Base-by-base conservation (phyloP, 345 rosid species). In the Atalantia buxifolia region DNA sequence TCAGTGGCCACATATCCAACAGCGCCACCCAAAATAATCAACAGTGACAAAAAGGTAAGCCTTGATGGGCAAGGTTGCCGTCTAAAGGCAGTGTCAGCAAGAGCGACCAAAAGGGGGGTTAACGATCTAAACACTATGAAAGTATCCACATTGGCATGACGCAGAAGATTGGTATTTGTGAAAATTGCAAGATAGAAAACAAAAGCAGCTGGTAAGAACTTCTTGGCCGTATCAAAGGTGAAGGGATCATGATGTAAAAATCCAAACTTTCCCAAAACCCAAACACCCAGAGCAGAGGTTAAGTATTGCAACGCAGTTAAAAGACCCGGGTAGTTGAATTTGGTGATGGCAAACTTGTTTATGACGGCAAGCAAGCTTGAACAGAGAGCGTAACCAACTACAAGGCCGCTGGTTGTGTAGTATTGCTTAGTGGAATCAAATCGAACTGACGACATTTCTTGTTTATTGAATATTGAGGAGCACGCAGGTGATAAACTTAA, bases 291-390 rank as follows among this genome's bases (percentile, higher is more conserved):
- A 55, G 92, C 84, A 60, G 98, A 94, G 65, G 90, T 90, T 2
- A 92, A 79, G 89, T 96, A 96, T 85, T 96, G 98, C 33, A 94
- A 87, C 12, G 98, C 97, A 30, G 99, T 96, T 82, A 96, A 86
- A 22, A 96, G 93, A 36, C 97, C 98, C 0, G 97, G 98, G 84
- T 84, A 96, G 84, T 87, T 91, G 81, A 96, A 96, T 70, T 83
- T 88, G 83, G 98, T 96, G 75, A 96, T 94, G 28, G 99, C 99
- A 69, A 85, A 87, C 84, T 95, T 95, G 90, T 95, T 95, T 78
- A 95, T 95, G 72, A 95, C 97, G 27, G 99, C 97, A 72, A 96
- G 98, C 86, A 96, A 85, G 81, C 99, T 96, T n/a, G 99, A 96
- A 82, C 97, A 94, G 18, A 96, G 90, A 14, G 99, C 96, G 83